Conservation (phyloP, 257 asterid species). For the Rehmannia glutinosa region DNA sequence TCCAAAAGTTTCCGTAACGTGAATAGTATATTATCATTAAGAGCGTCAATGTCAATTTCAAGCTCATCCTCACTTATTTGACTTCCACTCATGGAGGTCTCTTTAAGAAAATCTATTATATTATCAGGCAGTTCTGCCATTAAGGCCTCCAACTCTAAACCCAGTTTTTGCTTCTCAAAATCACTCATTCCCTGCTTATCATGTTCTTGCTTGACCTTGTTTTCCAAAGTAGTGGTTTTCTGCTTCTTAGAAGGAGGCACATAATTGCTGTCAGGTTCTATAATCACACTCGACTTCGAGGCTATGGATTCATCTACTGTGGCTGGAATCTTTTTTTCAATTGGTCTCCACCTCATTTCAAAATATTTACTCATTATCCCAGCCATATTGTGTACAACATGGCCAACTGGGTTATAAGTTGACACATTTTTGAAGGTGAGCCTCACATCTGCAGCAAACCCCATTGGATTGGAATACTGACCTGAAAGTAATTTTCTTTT, state of each 20-base stretch:
- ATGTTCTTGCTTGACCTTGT: slow-evolving; percentile 40
- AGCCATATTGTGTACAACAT: slow-evolving; percentile 64
- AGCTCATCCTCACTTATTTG: slow-evolving; percentile 75
- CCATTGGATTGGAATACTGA: slow-evolving; percentile 52
- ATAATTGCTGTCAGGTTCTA: slow-evolving; percentile 41
- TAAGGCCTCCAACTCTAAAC: slow-evolving; percentile 54
- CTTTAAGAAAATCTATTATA: slow-evolving; percentile 62
- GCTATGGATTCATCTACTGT: slow-evolving; percentile 35
- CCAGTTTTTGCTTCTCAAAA: slow-evolving; percentile 57
- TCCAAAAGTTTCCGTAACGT: slow-evolving; percentile 67
- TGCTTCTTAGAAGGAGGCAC: slow-evolving; percentile 60
- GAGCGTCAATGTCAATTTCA: slow-evolving; percentile 75
- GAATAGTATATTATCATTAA: slow-evolving; percentile 58
- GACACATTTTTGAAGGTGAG: slow-evolving; percentile 71
- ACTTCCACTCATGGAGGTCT: slow-evolving; percentile 40
- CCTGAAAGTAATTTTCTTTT: slow-evolving; percentile 48
- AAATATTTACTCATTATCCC: slow-evolving; percentile 46
- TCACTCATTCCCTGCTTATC: slow-evolving; percentile 56
- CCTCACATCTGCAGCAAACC: slow-evolving; percentile 74
- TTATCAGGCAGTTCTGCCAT: slow-evolving; percentile 68
- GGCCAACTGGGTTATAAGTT: slow-evolving; percentile 67
- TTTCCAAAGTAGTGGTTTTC: slow-evolving; percentile 39
- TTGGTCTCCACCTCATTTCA: slow-evolving; percentile 71
- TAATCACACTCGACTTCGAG: slow-evolving; percentile 37
- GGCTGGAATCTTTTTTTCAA: slow-evolving; percentile 59